phyloP scores from a whole-genome alignment of 2,329 filamentous ascomycete genomes.

The Fusarium xyrophilum region DNA sequence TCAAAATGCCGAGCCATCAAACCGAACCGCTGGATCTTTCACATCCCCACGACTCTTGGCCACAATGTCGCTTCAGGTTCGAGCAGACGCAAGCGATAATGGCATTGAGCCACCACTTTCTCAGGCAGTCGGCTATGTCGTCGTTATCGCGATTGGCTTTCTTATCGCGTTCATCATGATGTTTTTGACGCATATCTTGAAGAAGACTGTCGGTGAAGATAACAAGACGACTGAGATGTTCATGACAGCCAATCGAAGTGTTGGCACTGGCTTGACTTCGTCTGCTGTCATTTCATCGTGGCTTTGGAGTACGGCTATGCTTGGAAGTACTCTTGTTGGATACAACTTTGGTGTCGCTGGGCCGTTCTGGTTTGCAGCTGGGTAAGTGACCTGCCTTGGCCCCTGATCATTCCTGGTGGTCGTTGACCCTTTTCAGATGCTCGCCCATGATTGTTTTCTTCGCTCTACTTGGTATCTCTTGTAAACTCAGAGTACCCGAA shows the following conservation, averaged over 20 bases:
- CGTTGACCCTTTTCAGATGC: constrained; percentile 37
- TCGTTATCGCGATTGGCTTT: constrained; percentile 47
- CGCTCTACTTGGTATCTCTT: constrained; percentile 57
- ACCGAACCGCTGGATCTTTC: background rate
- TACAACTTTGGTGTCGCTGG: constrained; percentile 62
- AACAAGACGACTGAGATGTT: constrained; percentile 63
- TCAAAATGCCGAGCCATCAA: background rate
- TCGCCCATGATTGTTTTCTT: constrained; percentile 65
- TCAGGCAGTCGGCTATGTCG: constrained; percentile 43
- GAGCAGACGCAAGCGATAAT: background rate
- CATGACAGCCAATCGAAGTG: constrained; percentile 60
- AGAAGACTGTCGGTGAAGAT: constrained; percentile 57
- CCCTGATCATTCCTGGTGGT: fast-evolving
- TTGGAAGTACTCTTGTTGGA: constrained; percentile 58
- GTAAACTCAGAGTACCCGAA: constrained; percentile 59
- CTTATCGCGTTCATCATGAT: constrained; percentile 53
- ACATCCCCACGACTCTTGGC: background rate
- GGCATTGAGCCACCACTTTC: constrained; percentile 40
- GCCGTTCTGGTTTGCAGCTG: constrained; percentile 65
- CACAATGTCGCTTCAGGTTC: background rate
- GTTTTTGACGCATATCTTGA: constrained; percentile 54
- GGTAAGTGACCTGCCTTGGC: constrained; percentile 35
- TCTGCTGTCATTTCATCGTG: constrained; percentile 63
- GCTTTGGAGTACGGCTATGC: constrained; percentile 61
- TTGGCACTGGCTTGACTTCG: constrained; percentile 58